Evolutionary conservation across 306 rosid genomes (phyloP).

Genomic region (Cucurbita maxima): DNA sequence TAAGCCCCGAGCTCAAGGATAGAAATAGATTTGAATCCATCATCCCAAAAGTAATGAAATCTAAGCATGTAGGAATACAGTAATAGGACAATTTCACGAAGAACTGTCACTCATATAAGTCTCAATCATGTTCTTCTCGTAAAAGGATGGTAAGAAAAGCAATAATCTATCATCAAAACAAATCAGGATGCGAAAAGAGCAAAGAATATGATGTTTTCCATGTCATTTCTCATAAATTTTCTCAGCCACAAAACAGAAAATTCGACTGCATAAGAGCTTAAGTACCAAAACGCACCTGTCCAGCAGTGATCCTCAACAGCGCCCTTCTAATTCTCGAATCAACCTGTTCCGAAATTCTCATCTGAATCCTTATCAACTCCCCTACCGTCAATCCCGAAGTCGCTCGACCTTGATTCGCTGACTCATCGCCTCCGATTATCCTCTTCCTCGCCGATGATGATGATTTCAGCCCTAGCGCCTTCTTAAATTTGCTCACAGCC

Average conservation of each 20-base stretch:
- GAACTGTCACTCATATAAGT: not conserved
- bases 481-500: constrained; percentile 81
- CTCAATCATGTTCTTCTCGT: not conserved
- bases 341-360: constrained; percentile 73
- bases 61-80: not conserved
- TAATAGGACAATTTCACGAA: not conserved
- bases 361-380: constrained; percentile 70
- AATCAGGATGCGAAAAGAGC: not conserved
- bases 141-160: not conserved
- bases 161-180: not conserved
- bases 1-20: not conserved
- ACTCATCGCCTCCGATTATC: constrained; percentile 15
- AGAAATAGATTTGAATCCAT: not conserved
- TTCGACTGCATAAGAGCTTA: not conserved
- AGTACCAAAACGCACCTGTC: constrained; percentile 44
- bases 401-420: constrained; percentile 18
- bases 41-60: not conserved
- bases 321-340: constrained; percentile 75
- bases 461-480: constrained; percentile 67
- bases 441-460: constrained; percentile 28
- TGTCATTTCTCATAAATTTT: not conserved
- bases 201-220: not conserved
- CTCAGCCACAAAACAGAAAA: not conserved
- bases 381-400: constrained; percentile 55
- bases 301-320: constrained; percentile 66